phyloP scores from a whole-genome alignment of 2,329 filamentous ascomycete genomes.

The Lithohypha guttulata region DNA sequence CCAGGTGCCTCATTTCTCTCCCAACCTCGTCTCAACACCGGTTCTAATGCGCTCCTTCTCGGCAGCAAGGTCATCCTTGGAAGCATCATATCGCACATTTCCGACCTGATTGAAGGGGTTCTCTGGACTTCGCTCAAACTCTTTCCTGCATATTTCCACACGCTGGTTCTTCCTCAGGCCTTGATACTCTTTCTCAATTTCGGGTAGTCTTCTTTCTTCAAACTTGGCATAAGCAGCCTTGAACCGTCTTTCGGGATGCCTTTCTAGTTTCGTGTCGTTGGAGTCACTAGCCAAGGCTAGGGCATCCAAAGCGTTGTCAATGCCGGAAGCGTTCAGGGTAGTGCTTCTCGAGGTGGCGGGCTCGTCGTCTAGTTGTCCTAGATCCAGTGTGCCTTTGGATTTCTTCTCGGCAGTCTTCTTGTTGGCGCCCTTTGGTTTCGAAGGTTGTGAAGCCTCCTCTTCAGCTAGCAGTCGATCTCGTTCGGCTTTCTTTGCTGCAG shows the following conservation, averaged over 20 bases:
- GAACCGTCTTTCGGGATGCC: conserved; percentile 77
- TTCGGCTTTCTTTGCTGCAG: conserved; percentile 82
- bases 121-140: conserved; percentile 88
- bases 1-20: conserved; percentile 26
- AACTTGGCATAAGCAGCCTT: conserved; percentile 76
- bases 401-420: conserved; percentile 42
- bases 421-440: conserved; percentile 50
- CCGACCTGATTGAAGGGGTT: conserved; percentile 85
- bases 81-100: conserved; percentile 62
- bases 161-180: conserved; percentile 74
- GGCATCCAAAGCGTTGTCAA: conserved; percentile 88
- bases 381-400: conserved; percentile 55
- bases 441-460: conserved; percentile 61
- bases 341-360: conserved; percentile 38
- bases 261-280: conserved; percentile 63
- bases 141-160: conserved; percentile 72
- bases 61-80: conserved; percentile 61
- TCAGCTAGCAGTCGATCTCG: conserved; percentile 70
- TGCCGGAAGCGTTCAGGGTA: conserved; percentile 69
- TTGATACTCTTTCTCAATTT: conserved; percentile 76
- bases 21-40: conserved; percentile 63
- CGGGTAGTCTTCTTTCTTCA: conserved; percentile 67
- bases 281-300: conserved; percentile 54
- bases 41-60: conserved; percentile 55
- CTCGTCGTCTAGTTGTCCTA: conserved; percentile 61